These are phyloP conservation scores for Thinopyrum elongatum DNA, from an alignment of 176 grass and related monocot species.

Conservation along the genomic window DNA sequence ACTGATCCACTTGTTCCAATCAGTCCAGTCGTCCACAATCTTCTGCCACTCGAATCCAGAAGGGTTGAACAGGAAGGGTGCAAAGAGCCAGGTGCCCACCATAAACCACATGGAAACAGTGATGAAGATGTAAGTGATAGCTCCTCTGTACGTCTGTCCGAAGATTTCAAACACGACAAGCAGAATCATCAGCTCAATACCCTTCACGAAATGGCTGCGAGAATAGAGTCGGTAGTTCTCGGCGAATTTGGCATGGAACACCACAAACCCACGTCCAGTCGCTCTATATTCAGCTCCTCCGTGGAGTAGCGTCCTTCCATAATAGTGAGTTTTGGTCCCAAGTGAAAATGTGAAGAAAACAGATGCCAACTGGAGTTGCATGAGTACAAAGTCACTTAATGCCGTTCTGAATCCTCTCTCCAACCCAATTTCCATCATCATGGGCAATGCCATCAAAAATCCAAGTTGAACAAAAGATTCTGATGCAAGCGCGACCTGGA, in stretches of 20 bases:
- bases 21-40: slow-evolving; percentile 96
- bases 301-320: slow-evolving; percentile 86
- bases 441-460: slow-evolving; percentile 91
- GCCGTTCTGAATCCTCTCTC: slow-evolving; percentile 97
- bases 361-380: slow-evolving; percentile 96
- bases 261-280: slow-evolving; percentile 95
- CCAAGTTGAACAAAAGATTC: slow-evolving; percentile 97
- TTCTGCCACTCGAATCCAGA: slow-evolving; percentile 99
- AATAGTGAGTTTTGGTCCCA: slow-evolving; percentile 98
- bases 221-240: slow-evolving; percentile 95
- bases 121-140: slow-evolving; percentile 88
- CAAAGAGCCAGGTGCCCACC: slow-evolving; percentile 95
- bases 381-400: slow-evolving; percentile 92
- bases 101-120: slow-evolving; percentile 99
- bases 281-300: slow-evolving; percentile 98
- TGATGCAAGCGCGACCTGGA: slow-evolving; percentile 94
- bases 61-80: slow-evolving; percentile 94
- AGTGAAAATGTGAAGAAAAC: slow-evolving; percentile 99
- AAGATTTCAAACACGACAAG: slow-evolving; percentile 94
- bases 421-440: slow-evolving; percentile 99
- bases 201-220: slow-evolving; percentile 97
- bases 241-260: slow-evolving; percentile 96
- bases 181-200: slow-evolving; percentile 92
- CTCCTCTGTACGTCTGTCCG: slow-evolving; percentile 76
- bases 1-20: slow-evolving; percentile 99